Evolutionary conservation across 2,329 filamentous ascomycete genomes (phyloP).

Genomic region (Phialophora macrospora): DNA sequence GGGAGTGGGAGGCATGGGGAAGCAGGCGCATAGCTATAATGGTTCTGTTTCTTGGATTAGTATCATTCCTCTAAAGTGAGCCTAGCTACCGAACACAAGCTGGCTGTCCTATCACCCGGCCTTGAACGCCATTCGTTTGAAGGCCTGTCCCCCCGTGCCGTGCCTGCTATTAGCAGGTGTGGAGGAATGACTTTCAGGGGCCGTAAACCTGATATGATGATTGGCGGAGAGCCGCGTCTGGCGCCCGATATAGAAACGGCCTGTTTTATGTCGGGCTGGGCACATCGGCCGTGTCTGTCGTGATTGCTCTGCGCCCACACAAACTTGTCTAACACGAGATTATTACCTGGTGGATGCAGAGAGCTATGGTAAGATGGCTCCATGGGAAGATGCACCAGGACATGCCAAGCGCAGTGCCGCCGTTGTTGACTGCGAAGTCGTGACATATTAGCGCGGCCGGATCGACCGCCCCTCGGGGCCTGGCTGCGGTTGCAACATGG

Average conservation of each 20-base stretch:
- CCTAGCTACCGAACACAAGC: too few species aligned
- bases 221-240: not conserved
- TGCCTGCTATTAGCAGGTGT: not conserved
- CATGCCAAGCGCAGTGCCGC: not conserved
- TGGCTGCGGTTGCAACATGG: not conserved
- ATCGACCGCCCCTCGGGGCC: not conserved
- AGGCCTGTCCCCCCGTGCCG: too few species aligned
- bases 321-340: not conserved
- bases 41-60: too few species aligned
- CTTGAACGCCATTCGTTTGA: too few species aligned
- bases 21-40: too few species aligned
- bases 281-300: not conserved
- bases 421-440: not conserved
- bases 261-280: not conserved
- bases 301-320: not conserved
- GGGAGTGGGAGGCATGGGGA: too few species aligned
- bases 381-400: not conserved
- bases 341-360: not conserved
- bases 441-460: not conserved
- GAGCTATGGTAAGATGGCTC: not conserved
- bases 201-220: not conserved
- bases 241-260: not conserved
- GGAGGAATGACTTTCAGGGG: not conserved
- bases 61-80: too few species aligned
- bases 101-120: too few species aligned